Evolutionary conservation across 345 rosid species (phyloP).

Genomic region (Sonneratia alba): DNA sequence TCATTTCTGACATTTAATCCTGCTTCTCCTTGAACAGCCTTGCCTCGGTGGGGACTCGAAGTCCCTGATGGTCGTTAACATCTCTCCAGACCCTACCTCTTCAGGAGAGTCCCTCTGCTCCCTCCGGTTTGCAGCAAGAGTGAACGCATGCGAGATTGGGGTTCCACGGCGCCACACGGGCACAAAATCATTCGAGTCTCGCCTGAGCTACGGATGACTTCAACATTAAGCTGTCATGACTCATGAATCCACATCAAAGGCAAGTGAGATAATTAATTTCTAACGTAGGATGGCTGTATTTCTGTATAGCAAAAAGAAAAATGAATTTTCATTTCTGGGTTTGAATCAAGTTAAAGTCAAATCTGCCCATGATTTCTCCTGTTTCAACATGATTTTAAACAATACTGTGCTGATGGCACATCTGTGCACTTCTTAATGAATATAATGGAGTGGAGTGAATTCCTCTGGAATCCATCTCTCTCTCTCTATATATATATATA

Average conservation of each 20-base stretch:
- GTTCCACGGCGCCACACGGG: slow-evolving; percentile 71
- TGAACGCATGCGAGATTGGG: slow-evolving; percentile 98
- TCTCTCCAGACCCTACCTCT: slow-evolving; percentile 76
- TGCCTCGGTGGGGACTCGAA: slow-evolving; percentile 97
- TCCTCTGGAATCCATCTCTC: too few species aligned
- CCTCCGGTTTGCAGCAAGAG: slow-evolving; percentile 90
- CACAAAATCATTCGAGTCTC: slow-evolving; percentile 40
- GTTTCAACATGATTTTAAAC: not conserved
- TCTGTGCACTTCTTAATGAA: too few species aligned
- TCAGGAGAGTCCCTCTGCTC: slow-evolving; percentile 90
- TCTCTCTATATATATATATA: too few species aligned
- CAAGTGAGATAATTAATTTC: slow-evolving; percentile 15
- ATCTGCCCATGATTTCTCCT: too few species aligned
- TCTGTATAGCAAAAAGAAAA: slow-evolving; percentile 8
- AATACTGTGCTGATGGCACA: not conserved
- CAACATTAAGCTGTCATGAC: not conserved
- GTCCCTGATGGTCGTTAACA: slow-evolving; percentile 85
- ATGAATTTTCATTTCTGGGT: not conserved
- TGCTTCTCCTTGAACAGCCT: slow-evolving; percentile 37
- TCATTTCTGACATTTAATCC: not conserved
- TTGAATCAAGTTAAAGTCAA: not conserved
- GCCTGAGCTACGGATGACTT: slow-evolving; percentile 63
- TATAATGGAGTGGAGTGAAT: too few species aligned
- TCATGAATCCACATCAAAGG: not conserved
- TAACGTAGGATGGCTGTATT: slow-evolving; percentile 36